Percentiles rank a stretch among this genome's conserved stretches.
Conservation (phyloP, 495 filamentous ascomycete genomes). For the Lophiotrema nucula region DNA sequence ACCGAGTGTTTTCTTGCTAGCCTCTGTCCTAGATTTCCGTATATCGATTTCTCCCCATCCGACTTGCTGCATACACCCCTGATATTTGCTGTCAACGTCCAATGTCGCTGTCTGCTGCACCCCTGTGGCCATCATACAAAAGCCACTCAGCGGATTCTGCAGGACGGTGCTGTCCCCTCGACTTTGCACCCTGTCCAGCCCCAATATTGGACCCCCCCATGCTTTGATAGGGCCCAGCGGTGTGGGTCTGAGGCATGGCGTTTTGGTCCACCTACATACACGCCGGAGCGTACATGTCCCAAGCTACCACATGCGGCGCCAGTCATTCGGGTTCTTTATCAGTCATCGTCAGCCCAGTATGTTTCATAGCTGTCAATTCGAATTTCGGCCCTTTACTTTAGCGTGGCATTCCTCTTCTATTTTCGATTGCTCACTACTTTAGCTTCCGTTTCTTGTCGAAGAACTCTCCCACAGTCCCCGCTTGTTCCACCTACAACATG, state of each 20-base stretch:
- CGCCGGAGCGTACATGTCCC: not conserved
- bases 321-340: not conserved
- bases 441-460: too few relatives aligned
- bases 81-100: not conserved
- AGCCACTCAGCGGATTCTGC: not conserved
- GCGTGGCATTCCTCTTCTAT: too few relatives aligned
- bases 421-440: too few relatives aligned
- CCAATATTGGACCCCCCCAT: not conserved
- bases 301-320: not conserved
- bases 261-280: not conserved
- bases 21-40: slow-evolving; percentile 2
- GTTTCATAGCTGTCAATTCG: too few relatives aligned
- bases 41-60: not conserved
- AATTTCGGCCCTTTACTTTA: too few relatives aligned
- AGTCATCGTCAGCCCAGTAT: too few relatives aligned
- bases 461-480: too few relatives aligned
- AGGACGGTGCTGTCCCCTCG: not conserved
- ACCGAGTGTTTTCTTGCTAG: not conserved
- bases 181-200: not conserved
- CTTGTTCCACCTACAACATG: not conserved
- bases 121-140: not conserved
- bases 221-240: not conserved
- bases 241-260: not conserved
- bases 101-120: not conserved
- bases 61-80: slow-evolving; percentile 8